phyloP scores from a whole-genome alignment of 2,329 filamentous ascomycete species.

The Whalleya microplaca region DNA sequence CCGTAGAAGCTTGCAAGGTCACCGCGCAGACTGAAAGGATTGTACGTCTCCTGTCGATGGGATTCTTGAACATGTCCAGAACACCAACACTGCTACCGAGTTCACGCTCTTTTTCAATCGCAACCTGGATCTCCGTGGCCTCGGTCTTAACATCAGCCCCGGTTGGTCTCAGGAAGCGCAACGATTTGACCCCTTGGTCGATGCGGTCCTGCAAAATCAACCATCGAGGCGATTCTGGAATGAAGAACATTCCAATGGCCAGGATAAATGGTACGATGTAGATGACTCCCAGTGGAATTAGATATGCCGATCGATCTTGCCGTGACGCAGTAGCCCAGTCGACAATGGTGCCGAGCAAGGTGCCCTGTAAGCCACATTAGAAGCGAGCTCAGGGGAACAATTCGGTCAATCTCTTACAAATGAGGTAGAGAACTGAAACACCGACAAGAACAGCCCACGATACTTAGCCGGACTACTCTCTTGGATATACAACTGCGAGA shows the following conservation, averaged over 20 bases:
- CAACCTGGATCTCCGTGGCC: conserved; percentile 39
- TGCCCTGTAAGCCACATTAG: conserved; percentile 36
- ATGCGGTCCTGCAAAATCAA: conserved; percentile 32
- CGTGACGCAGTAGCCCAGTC: conserved; percentile 41
- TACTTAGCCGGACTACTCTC: conserved; percentile 51
- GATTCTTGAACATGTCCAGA: conserved; percentile 49
- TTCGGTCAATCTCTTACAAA: conserved; percentile 37
- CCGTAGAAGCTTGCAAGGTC: conserved; percentile 48
- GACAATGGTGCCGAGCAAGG: conserved; percentile 47
- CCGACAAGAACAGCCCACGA: conserved; percentile 50
- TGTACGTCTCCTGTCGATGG: conserved; percentile 48
- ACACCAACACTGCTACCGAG: conserved; percentile 41
- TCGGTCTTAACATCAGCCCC: conserved; percentile 38
- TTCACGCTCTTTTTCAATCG: conserved; percentile 40
- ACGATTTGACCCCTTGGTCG: conserved; percentile 39
- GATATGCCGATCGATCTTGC: conserved; percentile 36
- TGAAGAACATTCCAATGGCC: conserved; percentile 34
- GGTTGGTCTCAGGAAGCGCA: conserved; percentile 42
- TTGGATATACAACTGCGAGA: conserved; percentile 54
- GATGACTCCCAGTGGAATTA: conserved; percentile 38
- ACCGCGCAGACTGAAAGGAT: conserved; percentile 46
- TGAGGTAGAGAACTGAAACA: conserved; percentile 52
- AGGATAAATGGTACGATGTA: conserved; percentile 36
- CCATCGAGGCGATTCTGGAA: conserved; percentile 40
- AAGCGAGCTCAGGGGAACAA: not conserved